These are phyloP conservation scores for Podospora fimiseda DNA, from an alignment of 495 filamentous ascomycete species.

Conservation along the genomic window DNA sequence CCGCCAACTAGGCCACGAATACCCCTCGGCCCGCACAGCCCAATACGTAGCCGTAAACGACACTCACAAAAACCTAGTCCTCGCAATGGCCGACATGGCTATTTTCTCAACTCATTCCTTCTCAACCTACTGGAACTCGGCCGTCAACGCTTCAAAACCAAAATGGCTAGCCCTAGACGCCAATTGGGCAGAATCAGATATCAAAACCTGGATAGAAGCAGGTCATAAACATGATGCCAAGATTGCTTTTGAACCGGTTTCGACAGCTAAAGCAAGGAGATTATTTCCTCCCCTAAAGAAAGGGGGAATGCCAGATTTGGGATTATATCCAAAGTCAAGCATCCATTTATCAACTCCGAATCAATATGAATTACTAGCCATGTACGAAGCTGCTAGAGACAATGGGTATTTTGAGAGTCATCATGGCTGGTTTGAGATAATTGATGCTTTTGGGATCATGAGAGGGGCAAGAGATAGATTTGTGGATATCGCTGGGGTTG, in stretches of 20 bases:
- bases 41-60: conserved; percentile 92
- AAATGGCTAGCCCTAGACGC: conserved; percentile 75
- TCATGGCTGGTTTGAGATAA: conserved; percentile 66
- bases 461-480: conserved; percentile 55
- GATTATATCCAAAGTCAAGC: conserved; percentile 53
- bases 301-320: conserved; percentile 22
- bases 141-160: conserved; percentile 50
- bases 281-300: conserved; percentile 50
- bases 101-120: conserved; percentile 60
- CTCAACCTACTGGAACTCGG: conserved; percentile 52
- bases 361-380: conserved; percentile 66
- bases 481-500: conserved; percentile 49
- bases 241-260: conserved; percentile 91
- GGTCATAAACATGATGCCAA: conserved; percentile 46
- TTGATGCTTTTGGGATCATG: conserved; percentile 67
- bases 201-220: conserved; percentile 56
- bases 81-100: conserved; percentile 92
- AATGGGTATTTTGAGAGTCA: conserved; percentile 58
- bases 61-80: conserved; percentile 64
- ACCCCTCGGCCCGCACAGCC: conserved; percentile 58
- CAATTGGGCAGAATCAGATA: conserved; percentile 63
- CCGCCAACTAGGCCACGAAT: conserved; percentile 42
- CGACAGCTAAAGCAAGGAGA: conserved; percentile 62
- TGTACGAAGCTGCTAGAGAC: conserved; percentile 60
- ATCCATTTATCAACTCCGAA: conserved; percentile 78